Base-by-base conservation (phyloP, 352 stramenopile species). In the Phytophthora pistaciae region DNA sequence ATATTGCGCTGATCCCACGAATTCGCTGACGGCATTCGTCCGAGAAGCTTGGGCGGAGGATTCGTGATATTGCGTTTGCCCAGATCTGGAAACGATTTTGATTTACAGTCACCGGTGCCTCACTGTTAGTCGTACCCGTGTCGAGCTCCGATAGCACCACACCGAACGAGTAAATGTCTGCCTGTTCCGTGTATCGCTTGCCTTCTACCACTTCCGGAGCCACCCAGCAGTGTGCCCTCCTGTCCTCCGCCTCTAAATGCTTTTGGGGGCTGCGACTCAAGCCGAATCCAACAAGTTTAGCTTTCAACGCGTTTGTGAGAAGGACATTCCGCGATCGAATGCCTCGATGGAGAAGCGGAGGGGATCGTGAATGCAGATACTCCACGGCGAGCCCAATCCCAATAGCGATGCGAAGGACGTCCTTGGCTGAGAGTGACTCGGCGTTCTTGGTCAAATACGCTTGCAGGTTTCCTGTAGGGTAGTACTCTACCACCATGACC, bases 251-350 rank as follows among this genome's bases (percentile, higher is more conserved):
- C 29, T 33, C 29, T 33, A 33, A 10, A 33, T 5, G 29, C 29
- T 33, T 7, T 9, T 33, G 29, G 0, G 29, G 29, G 14, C 16
- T 21, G 13, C 42, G 42, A 49, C 14, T 49, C 18, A 49, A 14
- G 16, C 42, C 14, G 20, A 49, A 49, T 8, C 18, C 42, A 9
- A 49, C 5, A 21, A 49, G 42, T 52, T 82, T 80, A 31, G 92
- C 76, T 31, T 91, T 74, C 5, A 91, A 80, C 10, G 76, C 33
- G 4, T 55, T 80, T 31, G 91, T 90, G 31, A 96, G 70, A n/a
- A 96, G 73, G 25, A 84, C 75, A 42, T 83, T 87, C 18, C 78
- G 70, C 2, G 75, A 75, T 40, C 80, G 66, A 36, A 77, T 10
- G 49, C 73, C 56, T 25, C 75, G 68, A 70, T 78, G 58, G 25